Evolutionary conservation across 2,329 filamentous ascomycete genomes (phyloP).

Genomic region (Ascochyta viciae-villosae): DNA sequence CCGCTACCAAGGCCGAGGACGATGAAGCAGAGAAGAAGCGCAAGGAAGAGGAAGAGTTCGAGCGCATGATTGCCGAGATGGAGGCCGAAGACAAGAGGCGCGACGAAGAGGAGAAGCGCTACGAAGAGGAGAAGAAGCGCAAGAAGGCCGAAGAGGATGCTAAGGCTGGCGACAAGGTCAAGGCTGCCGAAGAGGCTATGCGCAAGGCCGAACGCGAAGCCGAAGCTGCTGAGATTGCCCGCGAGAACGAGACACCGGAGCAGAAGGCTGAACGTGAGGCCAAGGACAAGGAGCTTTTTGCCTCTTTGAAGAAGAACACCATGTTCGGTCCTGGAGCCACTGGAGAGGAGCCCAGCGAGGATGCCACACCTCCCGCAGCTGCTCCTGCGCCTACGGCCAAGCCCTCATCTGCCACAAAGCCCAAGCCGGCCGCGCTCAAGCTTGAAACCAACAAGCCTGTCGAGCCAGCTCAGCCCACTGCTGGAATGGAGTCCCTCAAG

Average conservation of each 20-base stretch:
- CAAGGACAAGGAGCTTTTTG: conserved; percentile 50
- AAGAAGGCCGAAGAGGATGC: conserved; percentile 66
- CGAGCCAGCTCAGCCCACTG: conserved; percentile 90
- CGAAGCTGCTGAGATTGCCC: conserved; percentile 55
- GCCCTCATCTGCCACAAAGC: conserved; percentile 65
- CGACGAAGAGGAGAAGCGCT: conserved; percentile 74
- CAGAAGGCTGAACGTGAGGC: conserved; percentile 51
- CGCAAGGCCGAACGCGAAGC: conserved; percentile 58
- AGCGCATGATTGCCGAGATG: conserved; percentile 71
- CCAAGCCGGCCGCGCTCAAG: conserved; percentile 88
- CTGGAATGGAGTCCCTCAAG: conserved; percentile 90
- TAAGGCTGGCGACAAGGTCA: conserved; percentile 52
- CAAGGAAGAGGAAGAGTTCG: conserved; percentile 54
- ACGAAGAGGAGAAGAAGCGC: conserved; percentile 73
- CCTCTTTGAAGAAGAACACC: conserved; percentile 57
- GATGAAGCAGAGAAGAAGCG: conserved; percentile 46
- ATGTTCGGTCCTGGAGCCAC: conserved; percentile 55
- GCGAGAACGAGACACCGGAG: conserved; percentile 51
- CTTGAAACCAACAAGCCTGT: conserved; percentile 84
- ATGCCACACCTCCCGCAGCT: conserved; percentile 58
- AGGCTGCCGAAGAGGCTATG: conserved; percentile 61
- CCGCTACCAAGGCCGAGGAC: conserved; percentile 49
- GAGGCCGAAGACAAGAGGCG: conserved; percentile 53
- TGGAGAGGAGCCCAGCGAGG: conserved; percentile 31
- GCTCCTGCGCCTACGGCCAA: conserved; percentile 36